A percentile compares a stretch with the other conserved stretches of the same genome.
phyloP scores from a whole-genome alignment of 1,284 basidiomycete genomes.

The Ceratobasidium sp. region DNA sequence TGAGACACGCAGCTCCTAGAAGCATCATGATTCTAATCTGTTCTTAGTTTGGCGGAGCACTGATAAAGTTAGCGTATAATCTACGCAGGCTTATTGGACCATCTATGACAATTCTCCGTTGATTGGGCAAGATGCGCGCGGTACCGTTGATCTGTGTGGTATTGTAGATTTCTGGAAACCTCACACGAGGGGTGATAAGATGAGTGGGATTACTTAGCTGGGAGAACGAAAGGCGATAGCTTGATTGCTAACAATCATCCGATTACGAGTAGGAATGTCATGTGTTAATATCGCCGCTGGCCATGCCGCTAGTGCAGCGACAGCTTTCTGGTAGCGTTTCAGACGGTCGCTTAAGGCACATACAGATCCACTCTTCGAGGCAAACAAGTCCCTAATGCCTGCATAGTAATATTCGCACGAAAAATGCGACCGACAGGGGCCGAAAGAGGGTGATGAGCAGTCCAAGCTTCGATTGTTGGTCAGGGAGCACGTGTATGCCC shows the following conservation, averaged over 20 bases:
- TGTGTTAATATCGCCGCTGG: not conserved
- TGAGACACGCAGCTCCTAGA: constrained; percentile 6
- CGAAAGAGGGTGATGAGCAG: constrained; percentile 1
- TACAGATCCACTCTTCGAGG: not conserved
- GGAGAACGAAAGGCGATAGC: not conserved
- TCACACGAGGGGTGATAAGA: constrained; percentile 4
- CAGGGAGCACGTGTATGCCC: constrained; percentile 20
- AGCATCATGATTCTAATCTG: not conserved
- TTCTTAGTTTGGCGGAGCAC: not conserved
- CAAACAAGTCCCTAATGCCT: constrained; percentile 8
- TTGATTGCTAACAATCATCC: not conserved
- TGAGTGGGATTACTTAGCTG: not conserved
- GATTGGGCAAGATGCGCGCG: not conserved
- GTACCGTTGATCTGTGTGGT: not conserved
- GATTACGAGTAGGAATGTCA: not conserved
- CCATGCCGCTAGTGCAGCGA: too few relatives aligned
- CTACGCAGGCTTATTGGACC: too few relatives aligned
- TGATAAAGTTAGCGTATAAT: constrained; percentile 15
- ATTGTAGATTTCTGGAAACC: not conserved
- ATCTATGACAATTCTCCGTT: not conserved
- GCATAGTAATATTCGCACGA: not conserved
- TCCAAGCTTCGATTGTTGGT: constrained; percentile 19
- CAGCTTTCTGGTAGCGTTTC: not conserved
- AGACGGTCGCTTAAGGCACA: not conserved
- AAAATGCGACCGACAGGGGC: not conserved